Base-by-base conservation (phyloP, 257 asterid species). In the Ilex aquifolium region DNA sequence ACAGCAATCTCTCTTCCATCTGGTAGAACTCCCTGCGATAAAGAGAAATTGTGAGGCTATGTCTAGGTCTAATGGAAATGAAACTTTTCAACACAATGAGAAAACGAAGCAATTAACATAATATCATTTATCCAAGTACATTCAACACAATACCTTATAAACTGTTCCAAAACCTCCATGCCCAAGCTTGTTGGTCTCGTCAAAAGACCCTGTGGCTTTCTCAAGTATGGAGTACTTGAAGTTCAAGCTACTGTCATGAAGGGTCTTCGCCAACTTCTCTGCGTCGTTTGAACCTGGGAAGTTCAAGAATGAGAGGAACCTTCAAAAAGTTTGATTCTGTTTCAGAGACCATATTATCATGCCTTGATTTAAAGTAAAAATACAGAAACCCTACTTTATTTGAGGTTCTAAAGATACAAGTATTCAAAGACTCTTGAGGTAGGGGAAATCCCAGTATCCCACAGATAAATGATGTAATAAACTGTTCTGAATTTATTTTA, bases 1-100 rank as follows among this genome's bases (percentile, higher is more conserved):
- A 91, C 96, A 3, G 98, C 98, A 36, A 91, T 88, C 65, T 88
- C 98, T 72, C 98, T 83, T 54, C 98, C 98, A 50, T 91, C 98
- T 46, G 68, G 85, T 60, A 91, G 75, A 74, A 80, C 90, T 30
- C 98, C 96, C 96, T 88, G 81, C 68, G 61, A 29, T 6, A 57
- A 8, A 3, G 4, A 57, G 3, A 32, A 21, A 40, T 32, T 44
- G 64, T 61, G 9, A 29, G 42, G 49, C 27, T 17, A 59, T 58
- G 60, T 57, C 21, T 36, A 36, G 42, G 8, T 36, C 8, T 36
- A 36, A 36, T 7, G 42, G 7, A 36, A 36, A 7, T 7, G 27
- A 21, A 21, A 21, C 27, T 21, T 21, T 21, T 21, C 27, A 21
- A 21, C 27, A 21, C 27, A 21, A 36, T 36, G 42, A 36, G 42